Evolutionary conservation across 2,329 filamentous ascomycete species (phyloP).

Genomic region (Chrysoporthe puriensis): DNA sequence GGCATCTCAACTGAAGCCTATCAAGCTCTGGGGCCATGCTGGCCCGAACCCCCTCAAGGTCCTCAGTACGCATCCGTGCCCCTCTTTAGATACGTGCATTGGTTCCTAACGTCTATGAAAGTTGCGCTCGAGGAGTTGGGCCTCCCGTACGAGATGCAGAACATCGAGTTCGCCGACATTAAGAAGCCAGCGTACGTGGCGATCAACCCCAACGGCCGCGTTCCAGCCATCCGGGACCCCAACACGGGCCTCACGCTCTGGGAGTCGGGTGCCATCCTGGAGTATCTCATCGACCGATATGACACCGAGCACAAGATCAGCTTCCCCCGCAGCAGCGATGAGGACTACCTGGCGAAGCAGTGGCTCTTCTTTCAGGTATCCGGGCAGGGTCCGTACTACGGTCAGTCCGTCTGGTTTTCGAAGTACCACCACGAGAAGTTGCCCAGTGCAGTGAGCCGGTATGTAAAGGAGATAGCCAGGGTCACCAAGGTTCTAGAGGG

Average conservation of each 20-base stretch:
- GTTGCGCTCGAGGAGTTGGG: slow-evolving; percentile 38
- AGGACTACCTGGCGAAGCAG: slow-evolving; percentile 43
- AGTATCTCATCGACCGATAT: slow-evolving; percentile 51
- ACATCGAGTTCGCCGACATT: slow-evolving; percentile 28
- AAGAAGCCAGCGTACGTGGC: slow-evolving; percentile 11
- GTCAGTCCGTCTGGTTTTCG: slow-evolving; percentile 41
- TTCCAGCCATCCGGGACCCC: slow-evolving; percentile 36
- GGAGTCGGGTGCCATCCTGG: slow-evolving; percentile 54
- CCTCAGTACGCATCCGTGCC: slow-evolving; percentile 2
- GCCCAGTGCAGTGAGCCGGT: slow-evolving; percentile 14
- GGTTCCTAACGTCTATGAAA: background rate
- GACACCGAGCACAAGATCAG: slow-evolving; percentile 46
- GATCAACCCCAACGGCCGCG: slow-evolving; percentile 24
- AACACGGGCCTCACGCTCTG: slow-evolving; percentile 51
- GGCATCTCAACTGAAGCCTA: slow-evolving; percentile 35
- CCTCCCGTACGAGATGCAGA: slow-evolving; percentile 35
- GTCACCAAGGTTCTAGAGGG: slow-evolving; percentile 20
- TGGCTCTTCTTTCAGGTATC: slow-evolving; percentile 49
- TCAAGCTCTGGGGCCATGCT: slow-evolving; percentile 34
- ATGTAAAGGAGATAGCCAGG: slow-evolving; percentile 11
- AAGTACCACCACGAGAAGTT: slow-evolving; percentile 19
- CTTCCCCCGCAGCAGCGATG: slow-evolving; percentile 40
- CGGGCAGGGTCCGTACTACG: slow-evolving; percentile 49
- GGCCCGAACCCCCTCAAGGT: slow-evolving; percentile 40
- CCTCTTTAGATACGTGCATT: too few relatives aligned